phyloP scores from a whole-genome alignment of 805 yeast genomes.

The Wilhelminamyces savonicus region DNA sequence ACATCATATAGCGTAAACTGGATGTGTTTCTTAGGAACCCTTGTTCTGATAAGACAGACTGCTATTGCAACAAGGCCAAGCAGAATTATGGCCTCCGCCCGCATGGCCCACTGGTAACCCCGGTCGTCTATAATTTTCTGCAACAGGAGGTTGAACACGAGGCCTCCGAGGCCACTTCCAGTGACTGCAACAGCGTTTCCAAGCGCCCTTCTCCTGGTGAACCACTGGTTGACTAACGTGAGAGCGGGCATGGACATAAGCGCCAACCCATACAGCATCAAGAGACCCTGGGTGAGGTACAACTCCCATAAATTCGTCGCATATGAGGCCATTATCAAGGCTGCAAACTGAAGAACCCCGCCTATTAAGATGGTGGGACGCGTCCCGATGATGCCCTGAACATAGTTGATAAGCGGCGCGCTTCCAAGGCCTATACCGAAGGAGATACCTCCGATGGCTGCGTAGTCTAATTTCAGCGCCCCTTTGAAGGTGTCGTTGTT shows the following conservation, averaged over 20 bases:
- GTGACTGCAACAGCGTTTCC: conserved; percentile 43
- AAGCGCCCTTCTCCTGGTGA: conserved; percentile 54
- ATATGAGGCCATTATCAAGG: conserved; percentile 55
- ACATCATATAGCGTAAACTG: conserved; percentile 34
- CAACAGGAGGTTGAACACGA: conserved; percentile 43
- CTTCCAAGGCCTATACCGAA: conserved; percentile 49
- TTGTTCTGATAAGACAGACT: conserved; percentile 8
- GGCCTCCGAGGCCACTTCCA: conserved; percentile 51
- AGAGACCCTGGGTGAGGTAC: conserved; percentile 60
- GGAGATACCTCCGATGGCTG: conserved; percentile 62
- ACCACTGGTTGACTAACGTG: conserved; percentile 64
- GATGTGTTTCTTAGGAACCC: conserved; percentile 7
- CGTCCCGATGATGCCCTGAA: conserved; percentile 39
- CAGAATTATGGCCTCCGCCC: conserved; percentile 30
- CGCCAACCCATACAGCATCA: conserved; percentile 55
- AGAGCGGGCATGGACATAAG: conserved; percentile 53
- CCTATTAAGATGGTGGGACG: conserved; percentile 42
- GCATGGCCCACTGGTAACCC: conserved; percentile 43
- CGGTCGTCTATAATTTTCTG: conserved; percentile 32
- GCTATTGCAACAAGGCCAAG: conserved; percentile 8
- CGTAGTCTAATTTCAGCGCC: conserved; percentile 53
- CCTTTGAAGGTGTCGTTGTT: conserved; percentile 46
- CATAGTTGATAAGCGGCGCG: conserved; percentile 44
- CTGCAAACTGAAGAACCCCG: conserved; percentile 43
- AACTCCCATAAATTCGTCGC: conserved; percentile 58